A percentile compares a stretch with the other conserved stretches of the same genome.
Evolutionary conservation across 768 basidiomycete species (phyloP).

Genomic region (Xerocomellus intermedius): DNA sequence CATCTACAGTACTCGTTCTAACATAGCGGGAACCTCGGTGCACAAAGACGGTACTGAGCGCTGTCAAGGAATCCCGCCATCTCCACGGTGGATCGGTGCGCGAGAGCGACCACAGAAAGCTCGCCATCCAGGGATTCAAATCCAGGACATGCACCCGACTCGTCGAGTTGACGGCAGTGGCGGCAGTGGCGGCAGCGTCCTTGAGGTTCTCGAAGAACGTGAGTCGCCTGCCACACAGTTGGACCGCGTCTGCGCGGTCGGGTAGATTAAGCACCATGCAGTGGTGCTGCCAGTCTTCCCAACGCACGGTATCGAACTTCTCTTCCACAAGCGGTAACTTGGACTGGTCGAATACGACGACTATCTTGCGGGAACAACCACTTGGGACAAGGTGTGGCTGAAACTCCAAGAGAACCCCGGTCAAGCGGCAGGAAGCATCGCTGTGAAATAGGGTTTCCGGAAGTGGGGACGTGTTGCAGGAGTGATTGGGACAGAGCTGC

Average conservation of each 20-base stretch:
- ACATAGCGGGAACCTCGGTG: constrained; percentile 28
- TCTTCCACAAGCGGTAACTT: constrained; percentile 46
- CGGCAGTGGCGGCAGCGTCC: constrained; percentile 5
- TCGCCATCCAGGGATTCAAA: constrained; percentile 28
- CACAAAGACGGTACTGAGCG: constrained; percentile 31
- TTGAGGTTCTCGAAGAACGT: constrained; percentile 32
- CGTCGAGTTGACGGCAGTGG: constrained; percentile 9
- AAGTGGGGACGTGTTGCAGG: constrained; percentile 37
- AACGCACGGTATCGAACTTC: constrained; percentile 47
- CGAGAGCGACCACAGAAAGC: constrained; percentile 27
- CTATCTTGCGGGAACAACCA: constrained; percentile 42
- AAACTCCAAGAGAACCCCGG: constrained; percentile 43
- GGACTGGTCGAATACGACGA: constrained; percentile 51
- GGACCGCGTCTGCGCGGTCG: constrained; percentile 29
- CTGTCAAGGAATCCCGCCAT: constrained; percentile 25
- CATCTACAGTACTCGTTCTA: constrained; percentile 42
- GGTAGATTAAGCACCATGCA: constrained; percentile 35
- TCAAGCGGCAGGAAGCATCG: constrained; percentile 50
- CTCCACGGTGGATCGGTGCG: constrained; percentile 30
- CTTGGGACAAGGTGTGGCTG: constrained; percentile 37
- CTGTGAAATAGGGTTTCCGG: constrained; percentile 54
- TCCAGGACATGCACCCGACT: constrained; percentile 31
- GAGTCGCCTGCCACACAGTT: constrained; percentile 31
- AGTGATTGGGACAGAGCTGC: constrained; percentile 48
- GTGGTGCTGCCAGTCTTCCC: constrained; percentile 52